Evolutionary conservation across 208 protist species (phyloP), one percentile per base, ranked within the genome.

Genomic region (Leptomonas seymouri): DNA sequence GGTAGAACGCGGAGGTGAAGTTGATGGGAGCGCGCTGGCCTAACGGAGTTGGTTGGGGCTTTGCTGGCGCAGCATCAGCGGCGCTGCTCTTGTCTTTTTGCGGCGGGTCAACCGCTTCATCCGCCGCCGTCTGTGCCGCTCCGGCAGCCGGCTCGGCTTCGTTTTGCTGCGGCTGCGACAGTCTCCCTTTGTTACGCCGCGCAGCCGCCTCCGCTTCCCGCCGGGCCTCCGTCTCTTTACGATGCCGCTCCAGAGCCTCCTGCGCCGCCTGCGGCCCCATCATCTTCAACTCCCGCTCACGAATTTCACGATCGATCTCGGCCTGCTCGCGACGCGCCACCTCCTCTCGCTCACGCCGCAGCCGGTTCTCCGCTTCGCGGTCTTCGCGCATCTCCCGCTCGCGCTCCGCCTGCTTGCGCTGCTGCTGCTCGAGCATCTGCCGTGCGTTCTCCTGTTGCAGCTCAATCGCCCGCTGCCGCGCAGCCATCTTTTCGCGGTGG

Each of bases 371-470:
- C 65, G 75, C 65, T 53, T 76, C 73, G 58, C 56, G 70, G 15
- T 90, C 76, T 42, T 84, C 80, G 21, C 76, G 62, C 0, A 62
- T 65, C 59, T 83, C 74, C 6, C 70, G 77, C 54, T 76, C 69
- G 23, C 67, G 68, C 63, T 84, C 86, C 12, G 77, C 74, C 48
- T 83, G 45, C 55, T 69, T 78, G 15, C 74, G 85, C 36, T 69
- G 77, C 42, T 82, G 60, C 63, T 86, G 84, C 55, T 89, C 80
- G 53, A 82, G 74, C 69, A 85, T 90, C 41, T 87, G 80, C 0
- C 78, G 78, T 48, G 75, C 88, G 56, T 93, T 94, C 59, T 92
- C 91, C 21, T 77, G 63, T 48, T 96, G 91, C n/a, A 92, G 49
- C 65, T 91, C 81, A 42, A 85, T 77, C 25, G 85, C 87, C 28